Base-by-base conservation (phyloP, 2,329 filamentous ascomycete species). In the Fusarium subglutinans region DNA sequence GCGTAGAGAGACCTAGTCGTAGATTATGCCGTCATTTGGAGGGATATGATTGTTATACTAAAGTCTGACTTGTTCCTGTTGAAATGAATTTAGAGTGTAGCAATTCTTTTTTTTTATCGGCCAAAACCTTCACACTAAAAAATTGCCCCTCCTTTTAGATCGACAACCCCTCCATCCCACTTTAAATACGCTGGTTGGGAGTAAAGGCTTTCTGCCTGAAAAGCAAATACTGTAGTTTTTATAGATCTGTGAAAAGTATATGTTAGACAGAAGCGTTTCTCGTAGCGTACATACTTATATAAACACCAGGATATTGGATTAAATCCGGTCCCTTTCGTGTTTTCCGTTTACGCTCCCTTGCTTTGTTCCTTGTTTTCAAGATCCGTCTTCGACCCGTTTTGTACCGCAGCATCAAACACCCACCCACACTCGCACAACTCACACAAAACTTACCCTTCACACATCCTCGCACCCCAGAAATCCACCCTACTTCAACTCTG, bases 321-420 rank as follows among this genome's bases (percentile, higher is more conserved):
- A 26, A 28, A 48, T 13, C 44, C 24, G 10, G 26, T 50, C 26
- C 45, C 45, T 48, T 26, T n/a, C n/a, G 41, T 20, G 33, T 58
- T 37, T 35, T 48, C 41, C 15, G 24, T 50, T 57, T n/a, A 17
- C 20, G 20, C 20, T 28, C 18, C 38, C 24, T 37, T 38, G 26
- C 50, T 38, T 55, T 70, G 57, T 63, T 54, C 35, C n/a, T 61
- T 63, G 38, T 53, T 62, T 53, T 33, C 40, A 50, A 72, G 63
- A 62, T 72, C 71, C 71, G 58, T 74, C 69, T 40, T 69, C 55
- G 71, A 74, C 71, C 71, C 71, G 71, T 74, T 74, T 74, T 74
- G 66, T 70, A 74, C 71, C 71, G 68, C 71, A 60, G 53, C 62
- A 68, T 74, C 71, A 67, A 68, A 70, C 70, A 63, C 66, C 70